Evolutionary conservation across 2,329 filamentous ascomycete species (phyloP).

Genomic region (Botrytis squamosa): DNA sequence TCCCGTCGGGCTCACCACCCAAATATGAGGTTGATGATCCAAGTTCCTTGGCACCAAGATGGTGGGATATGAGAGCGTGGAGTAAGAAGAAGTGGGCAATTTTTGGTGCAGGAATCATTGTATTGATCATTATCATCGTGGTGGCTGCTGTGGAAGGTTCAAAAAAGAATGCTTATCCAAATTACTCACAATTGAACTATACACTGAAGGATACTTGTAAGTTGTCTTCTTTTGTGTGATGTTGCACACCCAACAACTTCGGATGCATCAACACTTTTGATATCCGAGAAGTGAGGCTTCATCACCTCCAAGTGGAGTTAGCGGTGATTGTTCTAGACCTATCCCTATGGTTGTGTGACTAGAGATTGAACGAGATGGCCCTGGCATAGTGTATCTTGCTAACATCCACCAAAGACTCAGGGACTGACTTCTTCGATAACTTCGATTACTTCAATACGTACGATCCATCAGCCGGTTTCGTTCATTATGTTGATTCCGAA

Average conservation of each 20-base stretch:
- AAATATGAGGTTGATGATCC: slow-evolving; percentile 30
- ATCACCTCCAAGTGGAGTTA: not conserved
- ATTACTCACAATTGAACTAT: slow-evolving; percentile 45
- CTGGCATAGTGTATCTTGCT: not conserved
- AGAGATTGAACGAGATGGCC: not conserved
- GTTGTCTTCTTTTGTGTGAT: slow-evolving; percentile 20
- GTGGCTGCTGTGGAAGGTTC: slow-evolving; percentile 44
- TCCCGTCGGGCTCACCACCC: slow-evolving; percentile 23
- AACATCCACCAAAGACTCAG: slow-evolving; percentile 35
- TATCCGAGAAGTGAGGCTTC: not conserved
- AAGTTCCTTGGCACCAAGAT: slow-evolving; percentile 27
- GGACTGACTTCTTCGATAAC: slow-evolving; percentile 45
- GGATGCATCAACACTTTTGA: not conserved
- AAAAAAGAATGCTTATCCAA: slow-evolving; percentile 44
- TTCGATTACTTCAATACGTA: slow-evolving; percentile 47
- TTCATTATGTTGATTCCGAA: slow-evolving; percentile 44
- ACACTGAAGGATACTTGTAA: slow-evolving; percentile 43
- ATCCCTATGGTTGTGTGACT: not conserved
- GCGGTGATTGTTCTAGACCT: not conserved
- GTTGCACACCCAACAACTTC: not conserved
- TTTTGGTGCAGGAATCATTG: slow-evolving; percentile 39
- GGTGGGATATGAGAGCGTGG: slow-evolving; percentile 55
- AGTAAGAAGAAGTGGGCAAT: slow-evolving; percentile 51
- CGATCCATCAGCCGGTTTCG: slow-evolving; percentile 47
- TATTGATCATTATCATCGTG: slow-evolving; percentile 49